These are phyloP conservation scores for Calocybe gangraenosa DNA, from an alignment of 768 basidiomycete genomes.

Conservation along the genomic window DNA sequence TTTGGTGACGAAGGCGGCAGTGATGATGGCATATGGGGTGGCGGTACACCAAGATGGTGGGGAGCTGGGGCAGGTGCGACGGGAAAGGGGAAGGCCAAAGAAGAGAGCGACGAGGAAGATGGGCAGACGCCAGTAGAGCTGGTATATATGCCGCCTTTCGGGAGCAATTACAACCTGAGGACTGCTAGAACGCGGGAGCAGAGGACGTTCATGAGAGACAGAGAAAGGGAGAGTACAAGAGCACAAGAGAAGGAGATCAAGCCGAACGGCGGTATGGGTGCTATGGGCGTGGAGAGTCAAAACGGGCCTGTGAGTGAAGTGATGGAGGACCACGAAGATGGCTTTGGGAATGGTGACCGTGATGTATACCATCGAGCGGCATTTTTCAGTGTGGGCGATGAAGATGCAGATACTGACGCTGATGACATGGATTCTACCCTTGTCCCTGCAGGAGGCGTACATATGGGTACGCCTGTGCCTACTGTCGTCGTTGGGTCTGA, in stretches of 20 bases:
- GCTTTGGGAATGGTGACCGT: constrained; percentile 17
- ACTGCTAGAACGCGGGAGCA: constrained; percentile 18
- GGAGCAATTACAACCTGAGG: constrained; percentile 30
- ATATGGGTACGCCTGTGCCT: constrained; percentile 16
- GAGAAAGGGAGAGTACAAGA: constrained; percentile 20
- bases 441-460: constrained; percentile 9
- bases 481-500: constrained; percentile 21
- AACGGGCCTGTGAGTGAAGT: constrained; percentile 12
- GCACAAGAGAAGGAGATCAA: constrained; percentile 16
- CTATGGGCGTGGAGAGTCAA: constrained; percentile 3
- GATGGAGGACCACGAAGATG: constrained; percentile 22
- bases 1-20: constrained; percentile 44
- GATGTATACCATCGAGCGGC: constrained; percentile 14
- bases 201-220: constrained; percentile 14
- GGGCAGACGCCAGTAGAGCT: constrained; percentile 56
- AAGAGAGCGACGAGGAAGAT: constrained; percentile 26
- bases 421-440: constrained; percentile 12
- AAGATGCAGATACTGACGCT: constrained; percentile 11
- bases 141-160: constrained; percentile 62
- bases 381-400: constrained; percentile 18
- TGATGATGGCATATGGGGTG: constrained; percentile 20
- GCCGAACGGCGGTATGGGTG: background rate
- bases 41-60: constrained; percentile 16
- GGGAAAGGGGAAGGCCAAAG: constrained; percentile 14
- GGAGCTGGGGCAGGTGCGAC: constrained; percentile 10